Conservation (phyloP, 2,329 filamentous ascomycete genomes). For the Herpotrichia juniperi region DNA sequence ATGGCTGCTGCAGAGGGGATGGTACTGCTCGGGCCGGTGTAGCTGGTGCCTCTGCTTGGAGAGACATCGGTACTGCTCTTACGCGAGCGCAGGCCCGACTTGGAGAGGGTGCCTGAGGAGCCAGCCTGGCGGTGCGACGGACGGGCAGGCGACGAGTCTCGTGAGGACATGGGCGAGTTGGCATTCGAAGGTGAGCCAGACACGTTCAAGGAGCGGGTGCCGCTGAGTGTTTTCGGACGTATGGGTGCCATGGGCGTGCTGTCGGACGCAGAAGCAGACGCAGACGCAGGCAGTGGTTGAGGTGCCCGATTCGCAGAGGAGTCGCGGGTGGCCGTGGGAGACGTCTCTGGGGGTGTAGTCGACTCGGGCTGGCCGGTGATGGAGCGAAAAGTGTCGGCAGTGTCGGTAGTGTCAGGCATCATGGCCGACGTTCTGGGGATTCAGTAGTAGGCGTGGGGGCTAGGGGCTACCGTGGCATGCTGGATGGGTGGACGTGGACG, state of each 20-base stretch:
- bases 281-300: conserved; percentile 3
- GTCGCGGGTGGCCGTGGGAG: conserved; percentile 16
- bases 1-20: conserved; percentile 67
- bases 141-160: conserved; percentile 54
- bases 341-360: conserved; percentile 16
- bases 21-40: conserved; percentile 46
- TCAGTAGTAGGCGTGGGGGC: conserved; percentile 23
- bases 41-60: conserved; percentile 45
- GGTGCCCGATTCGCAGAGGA: conserved; percentile 19
- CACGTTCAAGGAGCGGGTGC: conserved; percentile 33
- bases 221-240: conserved; percentile 32
- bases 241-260: conserved; percentile 19
- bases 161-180: conserved; percentile 53
- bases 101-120: conserved; percentile 22
- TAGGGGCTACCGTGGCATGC: conserved; percentile 34
- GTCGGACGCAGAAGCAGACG: conserved; percentile 21
- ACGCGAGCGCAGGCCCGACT: conserved; percentile 45
- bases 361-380: conserved; percentile 26
- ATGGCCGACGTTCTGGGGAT: conserved; percentile 23
- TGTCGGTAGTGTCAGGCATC: conserved; percentile 14
- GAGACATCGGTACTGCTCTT: conserved; percentile 54
- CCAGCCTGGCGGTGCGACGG: conserved; percentile 33
- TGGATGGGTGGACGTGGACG: conserved; percentile 10
- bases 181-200: conserved; percentile 46
- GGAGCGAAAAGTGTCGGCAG: conserved; percentile 42